Evolutionary conservation across 2,329 filamentous ascomycete genomes (phyloP), one percentile per base, ranked within the genome.

Genomic region (Epichloe typhina): DNA sequence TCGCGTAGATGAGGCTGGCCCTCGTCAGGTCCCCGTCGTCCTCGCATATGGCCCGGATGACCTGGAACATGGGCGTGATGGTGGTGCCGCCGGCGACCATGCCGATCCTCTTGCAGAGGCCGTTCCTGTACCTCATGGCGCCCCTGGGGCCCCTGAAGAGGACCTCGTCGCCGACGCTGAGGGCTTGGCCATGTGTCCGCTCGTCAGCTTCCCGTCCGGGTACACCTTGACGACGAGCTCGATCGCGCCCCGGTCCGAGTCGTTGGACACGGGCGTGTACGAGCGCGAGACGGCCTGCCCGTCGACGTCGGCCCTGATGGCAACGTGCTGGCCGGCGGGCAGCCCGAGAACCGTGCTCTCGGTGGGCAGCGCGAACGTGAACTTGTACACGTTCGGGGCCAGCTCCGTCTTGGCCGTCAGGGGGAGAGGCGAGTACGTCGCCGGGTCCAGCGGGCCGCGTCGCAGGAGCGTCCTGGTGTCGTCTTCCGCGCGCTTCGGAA

Each of bases 1-100:
- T 83, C 33, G 77, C 80, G 53, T 81, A 82, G 33, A 84, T 62
- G 4, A 84, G 64, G 43, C 67, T 74, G 41, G 83, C 62, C 54
- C 76, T 63, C 0, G 81, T 83, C 1, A 66, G 69, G 54, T 84
- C 81, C 6, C 62, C 65, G n/a, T 73, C 67, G 50, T 83, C 75
- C 58, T 82, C 79, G 57, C 77, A 80, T 51, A 83, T 80, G 42
- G 78, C 77, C 4, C 79, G 74, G 58, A 83, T 81, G 6, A 84
- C 62, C 58, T 83, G 79, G 50, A 59, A 67, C 62, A 67, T 64
- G 11, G 64, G 64, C 0, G 42, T 66, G 37, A 66, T 65, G 39
- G 5, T 17, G 17, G 39, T 41, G 13, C 39, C 39, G 17, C 17
- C 39, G 17, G 39, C 17, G 17, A 80, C 59, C 76, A 80, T 79